Conservation (phyloP, 192 early-diverging fungal genomes). For the Gamsiella multidivaricata region DNA sequence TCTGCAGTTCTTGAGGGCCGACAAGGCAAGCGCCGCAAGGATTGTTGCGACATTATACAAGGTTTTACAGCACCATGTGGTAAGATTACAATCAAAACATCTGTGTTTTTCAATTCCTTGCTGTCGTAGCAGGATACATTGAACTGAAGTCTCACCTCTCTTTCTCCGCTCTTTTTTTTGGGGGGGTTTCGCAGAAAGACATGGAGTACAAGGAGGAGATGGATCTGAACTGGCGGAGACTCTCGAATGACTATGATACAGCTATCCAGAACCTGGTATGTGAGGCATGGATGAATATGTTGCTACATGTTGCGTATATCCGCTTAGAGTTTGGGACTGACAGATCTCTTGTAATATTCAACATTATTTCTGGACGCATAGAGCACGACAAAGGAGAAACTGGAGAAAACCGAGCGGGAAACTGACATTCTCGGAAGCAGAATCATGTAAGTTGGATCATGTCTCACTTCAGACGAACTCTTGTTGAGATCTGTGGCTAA, state of each 20-base stretch:
- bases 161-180: neutral
- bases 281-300: too few relatives aligned
- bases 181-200: constrained; percentile 33
- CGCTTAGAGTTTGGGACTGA: neutral
- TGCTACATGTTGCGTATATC: too few relatives aligned
- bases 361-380: neutral
- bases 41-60: constrained; percentile 40
- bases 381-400: constrained; percentile 24
- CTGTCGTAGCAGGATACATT: too few relatives aligned
- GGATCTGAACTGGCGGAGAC: constrained; percentile 49
- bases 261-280: constrained; percentile 39
- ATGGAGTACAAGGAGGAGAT: constrained; percentile 47
- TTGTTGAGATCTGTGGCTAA: too few relatives aligned
- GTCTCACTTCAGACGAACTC: neutral
- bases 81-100: neutral
- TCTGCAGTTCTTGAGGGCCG: constrained; percentile 26
- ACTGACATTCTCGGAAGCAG: constrained; percentile 26
- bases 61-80: constrained; percentile 44
- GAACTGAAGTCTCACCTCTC: too few relatives aligned
- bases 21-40: constrained; percentile 33
- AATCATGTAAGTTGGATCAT: constrained; percentile 8
- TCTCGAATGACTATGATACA: constrained; percentile 34
- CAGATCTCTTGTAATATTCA: constrained; percentile 1
- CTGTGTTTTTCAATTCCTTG: neutral
- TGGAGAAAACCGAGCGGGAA: constrained; percentile 35